Percentiles rank a stretch among this genome's conserved stretches.
phyloP scores from a whole-genome alignment of 1,284 basidiomycete genomes.

The Malassezia slooffiae region DNA sequence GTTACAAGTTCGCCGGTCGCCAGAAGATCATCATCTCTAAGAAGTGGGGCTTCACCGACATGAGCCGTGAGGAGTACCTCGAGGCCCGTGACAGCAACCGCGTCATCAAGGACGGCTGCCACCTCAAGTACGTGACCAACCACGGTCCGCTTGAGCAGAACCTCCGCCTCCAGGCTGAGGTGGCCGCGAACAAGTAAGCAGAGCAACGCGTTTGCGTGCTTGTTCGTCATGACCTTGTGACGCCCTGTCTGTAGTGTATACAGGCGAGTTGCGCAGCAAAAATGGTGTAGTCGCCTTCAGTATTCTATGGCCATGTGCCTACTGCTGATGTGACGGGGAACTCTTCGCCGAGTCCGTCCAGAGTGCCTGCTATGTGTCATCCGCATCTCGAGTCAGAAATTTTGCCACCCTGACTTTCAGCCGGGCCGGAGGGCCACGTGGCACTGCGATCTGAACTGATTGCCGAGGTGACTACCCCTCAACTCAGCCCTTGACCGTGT shows the following conservation, averaged over 20 bases:
- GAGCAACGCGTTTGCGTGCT: slow-evolving; percentile 14
- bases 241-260: too few relatives aligned
- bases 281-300: neutral
- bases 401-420: too few relatives aligned
- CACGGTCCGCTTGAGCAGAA: slow-evolving; percentile 41
- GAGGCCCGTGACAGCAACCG: slow-evolving; percentile 66
- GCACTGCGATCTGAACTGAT: too few relatives aligned
- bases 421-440: too few relatives aligned
- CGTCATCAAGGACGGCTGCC: slow-evolving; percentile 44
- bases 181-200: slow-evolving; percentile 42
- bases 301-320: too few relatives aligned
- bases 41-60: slow-evolving; percentile 77
- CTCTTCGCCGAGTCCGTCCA: too few relatives aligned
- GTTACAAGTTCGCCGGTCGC: slow-evolving; percentile 98
- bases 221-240: too few relatives aligned
- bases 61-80: slow-evolving; percentile 77
- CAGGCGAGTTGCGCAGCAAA: neutral
- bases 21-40: slow-evolving; percentile 86
- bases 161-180: slow-evolving; percentile 41
- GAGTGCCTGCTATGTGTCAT: too few relatives aligned
- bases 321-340: too few relatives aligned
- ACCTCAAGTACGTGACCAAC: slow-evolving; percentile 46
- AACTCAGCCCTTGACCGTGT: too few relatives aligned
- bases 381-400: too few relatives aligned
- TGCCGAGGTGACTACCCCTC: too few relatives aligned